Conservation (phyloP, 1,139 yeast genomes). For the Taphrina betulina region DNA sequence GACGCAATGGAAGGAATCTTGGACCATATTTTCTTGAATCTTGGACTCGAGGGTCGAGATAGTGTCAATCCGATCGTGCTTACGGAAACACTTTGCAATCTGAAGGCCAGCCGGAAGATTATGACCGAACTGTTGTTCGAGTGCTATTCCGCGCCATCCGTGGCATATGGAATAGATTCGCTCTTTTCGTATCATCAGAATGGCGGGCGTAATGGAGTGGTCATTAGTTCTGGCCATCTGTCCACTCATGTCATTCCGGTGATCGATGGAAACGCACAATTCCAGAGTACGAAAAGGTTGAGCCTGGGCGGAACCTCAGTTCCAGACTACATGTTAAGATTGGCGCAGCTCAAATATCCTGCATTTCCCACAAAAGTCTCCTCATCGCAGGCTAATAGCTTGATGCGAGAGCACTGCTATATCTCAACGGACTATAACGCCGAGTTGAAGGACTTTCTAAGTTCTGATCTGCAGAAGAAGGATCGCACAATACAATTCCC, state of each 20-base stretch:
- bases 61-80: conserved; percentile 79
- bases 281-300: conserved; percentile 71
- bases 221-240: conserved; percentile 79
- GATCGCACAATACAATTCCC: conserved; percentile 86
- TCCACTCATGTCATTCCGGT: conserved; percentile 83
- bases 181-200: conserved; percentile 66
- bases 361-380: conserved; percentile 77
- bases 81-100: conserved; percentile 73
- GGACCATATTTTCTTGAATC: conserved; percentile 78
- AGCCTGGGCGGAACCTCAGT: conserved; percentile 90
- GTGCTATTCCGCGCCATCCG: conserved; percentile 70
- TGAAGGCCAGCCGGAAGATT: conserved; percentile 63
- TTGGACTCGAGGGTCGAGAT: conserved; percentile 63
- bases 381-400: conserved; percentile 60
- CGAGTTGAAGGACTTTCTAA: conserved; percentile 60
- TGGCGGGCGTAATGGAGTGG: conserved; percentile 59
- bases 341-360: conserved; percentile 81
- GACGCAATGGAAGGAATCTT: conserved; percentile 73
- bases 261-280: conserved; percentile 55
- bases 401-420: conserved; percentile 76
- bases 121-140: conserved; percentile 83
- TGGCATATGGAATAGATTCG: conserved; percentile 77
- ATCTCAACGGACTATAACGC: conserved; percentile 60
- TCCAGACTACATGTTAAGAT: conserved; percentile 59
- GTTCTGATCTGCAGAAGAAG: conserved; percentile 63